phyloP scores from a whole-genome alignment of 768 basidiomycete genomes.

The Baorangia bicolor region DNA sequence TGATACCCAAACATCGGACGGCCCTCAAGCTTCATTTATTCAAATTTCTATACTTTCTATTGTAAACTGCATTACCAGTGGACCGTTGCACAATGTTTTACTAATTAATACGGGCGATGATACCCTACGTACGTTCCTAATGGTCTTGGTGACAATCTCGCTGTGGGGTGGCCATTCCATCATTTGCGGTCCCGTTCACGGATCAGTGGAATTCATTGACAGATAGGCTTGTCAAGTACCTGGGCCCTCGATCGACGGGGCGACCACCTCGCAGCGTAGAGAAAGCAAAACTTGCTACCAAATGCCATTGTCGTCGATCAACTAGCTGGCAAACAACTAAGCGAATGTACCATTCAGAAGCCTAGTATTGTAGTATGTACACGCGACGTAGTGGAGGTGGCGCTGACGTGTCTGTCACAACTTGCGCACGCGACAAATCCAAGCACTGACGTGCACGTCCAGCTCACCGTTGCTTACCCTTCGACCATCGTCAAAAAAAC shows the following conservation, averaged over 20 bases:
- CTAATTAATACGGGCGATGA: constrained; percentile 4
- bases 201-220: no score
- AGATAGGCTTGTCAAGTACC: no score
- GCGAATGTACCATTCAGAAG: no score
- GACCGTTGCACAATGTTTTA: constrained; percentile 13
- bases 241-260: no score
- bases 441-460: neutral
- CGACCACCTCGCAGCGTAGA: no score
- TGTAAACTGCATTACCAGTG: constrained; percentile 22
- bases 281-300: no score
- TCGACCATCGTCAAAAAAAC: constrained; percentile 1
- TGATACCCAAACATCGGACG: constrained; percentile 24
- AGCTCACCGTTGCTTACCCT: neutral
- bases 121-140: constrained; percentile 8
- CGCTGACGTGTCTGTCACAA: constrained; percentile 24
- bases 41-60: constrained; percentile 26
- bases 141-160: neutral
- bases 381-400: constrained; percentile 11
- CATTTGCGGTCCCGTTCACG: no score
- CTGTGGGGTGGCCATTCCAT: constrained; percentile 17
- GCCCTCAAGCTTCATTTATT: constrained; percentile 23
- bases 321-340: no score
- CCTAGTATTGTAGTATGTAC: no score
- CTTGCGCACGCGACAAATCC: constrained; percentile 5
- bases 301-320: no score